Evolutionary conservation across 805 yeast species (phyloP).

Genomic region (Candida dajiaensis): DNA sequence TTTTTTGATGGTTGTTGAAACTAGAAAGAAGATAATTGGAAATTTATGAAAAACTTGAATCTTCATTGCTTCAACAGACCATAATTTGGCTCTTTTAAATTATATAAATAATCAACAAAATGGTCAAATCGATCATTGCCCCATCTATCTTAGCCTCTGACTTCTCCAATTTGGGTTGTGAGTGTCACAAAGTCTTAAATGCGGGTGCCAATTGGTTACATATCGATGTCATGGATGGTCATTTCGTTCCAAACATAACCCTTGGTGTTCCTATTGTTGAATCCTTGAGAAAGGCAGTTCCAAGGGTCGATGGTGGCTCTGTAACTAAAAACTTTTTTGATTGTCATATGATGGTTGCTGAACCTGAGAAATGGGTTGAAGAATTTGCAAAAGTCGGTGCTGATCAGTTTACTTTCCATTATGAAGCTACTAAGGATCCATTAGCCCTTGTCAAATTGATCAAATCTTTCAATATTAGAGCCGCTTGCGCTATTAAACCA

Average conservation of each 20-base stretch:
- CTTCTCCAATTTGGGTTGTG: constrained; percentile 83
- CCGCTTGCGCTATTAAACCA: constrained; percentile 93
- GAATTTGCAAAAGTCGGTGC: constrained; percentile 93
- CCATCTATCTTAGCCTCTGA: constrained; percentile 93
- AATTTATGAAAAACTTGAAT: no score
- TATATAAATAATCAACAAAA: constrained; percentile 19
- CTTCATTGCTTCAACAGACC: no score
- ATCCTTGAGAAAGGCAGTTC: constrained; percentile 70
- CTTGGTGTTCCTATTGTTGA: constrained; percentile 88
- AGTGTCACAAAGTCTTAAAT: constrained; percentile 74
- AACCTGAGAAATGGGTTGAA: constrained; percentile 90
- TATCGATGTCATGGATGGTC: constrained; percentile 98
- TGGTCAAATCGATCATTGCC: constrained; percentile 83
- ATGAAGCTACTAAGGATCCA: constrained; percentile 85
- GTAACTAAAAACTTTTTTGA: constrained; percentile 62
- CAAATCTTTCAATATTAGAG: constrained; percentile 78
- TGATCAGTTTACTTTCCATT: constrained; percentile 93
- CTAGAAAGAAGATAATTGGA: no score
- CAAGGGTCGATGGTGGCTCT: constrained; percentile 47
- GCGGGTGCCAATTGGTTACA: constrained; percentile 96
- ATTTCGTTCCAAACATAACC: constrained; percentile 94
- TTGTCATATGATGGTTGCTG: constrained; percentile 97
- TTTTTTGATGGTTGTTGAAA: no score
- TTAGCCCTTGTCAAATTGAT: constrained; percentile 67
- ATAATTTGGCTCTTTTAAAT: neutral